Evolutionary conservation across 75 land plant species (phyloP).

Genomic region (Cunninghamia lanceolata): DNA sequence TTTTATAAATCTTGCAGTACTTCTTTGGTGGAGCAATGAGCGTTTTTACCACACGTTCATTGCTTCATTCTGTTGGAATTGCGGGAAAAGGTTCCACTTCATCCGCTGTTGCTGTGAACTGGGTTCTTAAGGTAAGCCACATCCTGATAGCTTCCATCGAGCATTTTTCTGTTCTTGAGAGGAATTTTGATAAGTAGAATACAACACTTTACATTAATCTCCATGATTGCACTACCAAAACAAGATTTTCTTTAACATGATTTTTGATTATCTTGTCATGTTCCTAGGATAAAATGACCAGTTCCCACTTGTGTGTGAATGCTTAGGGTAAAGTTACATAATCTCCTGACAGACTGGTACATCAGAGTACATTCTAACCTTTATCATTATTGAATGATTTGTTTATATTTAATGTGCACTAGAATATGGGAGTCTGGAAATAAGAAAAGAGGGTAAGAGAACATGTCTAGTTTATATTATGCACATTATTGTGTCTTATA

Average conservation of each 20-base stretch:
- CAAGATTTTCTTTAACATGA: not conserved
- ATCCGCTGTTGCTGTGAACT: slow-evolving; percentile 93
- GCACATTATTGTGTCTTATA: not conserved
- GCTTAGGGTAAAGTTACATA: not conserved
- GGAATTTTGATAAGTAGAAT: not conserved
- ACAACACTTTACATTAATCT: not conserved
- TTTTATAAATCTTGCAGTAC: slow-evolving; percentile 47
- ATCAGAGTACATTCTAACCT: not conserved
- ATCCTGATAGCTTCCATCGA: not conserved
- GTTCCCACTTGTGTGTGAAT: not conserved
- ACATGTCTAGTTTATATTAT: not conserved
- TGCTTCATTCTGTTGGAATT: slow-evolving; percentile 84
- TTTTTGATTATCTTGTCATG: not conserved
- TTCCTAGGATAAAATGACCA: not conserved
- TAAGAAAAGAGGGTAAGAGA: not conserved
- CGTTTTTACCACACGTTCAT: slow-evolving; percentile 92
- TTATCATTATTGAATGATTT: not conserved
- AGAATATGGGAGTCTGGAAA: not conserved
- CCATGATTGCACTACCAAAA: not conserved
- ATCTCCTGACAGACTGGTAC: not conserved
- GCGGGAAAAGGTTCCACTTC: slow-evolving; percentile 58
- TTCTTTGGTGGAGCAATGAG: slow-evolving; percentile 99
- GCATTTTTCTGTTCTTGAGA: not conserved
- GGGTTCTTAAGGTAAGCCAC: slow-evolving; percentile 88
- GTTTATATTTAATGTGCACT: too few species aligned